Conservation (phyloP, 1,139 yeast genomes). For the Meyerozyma smithsonii region DNA sequence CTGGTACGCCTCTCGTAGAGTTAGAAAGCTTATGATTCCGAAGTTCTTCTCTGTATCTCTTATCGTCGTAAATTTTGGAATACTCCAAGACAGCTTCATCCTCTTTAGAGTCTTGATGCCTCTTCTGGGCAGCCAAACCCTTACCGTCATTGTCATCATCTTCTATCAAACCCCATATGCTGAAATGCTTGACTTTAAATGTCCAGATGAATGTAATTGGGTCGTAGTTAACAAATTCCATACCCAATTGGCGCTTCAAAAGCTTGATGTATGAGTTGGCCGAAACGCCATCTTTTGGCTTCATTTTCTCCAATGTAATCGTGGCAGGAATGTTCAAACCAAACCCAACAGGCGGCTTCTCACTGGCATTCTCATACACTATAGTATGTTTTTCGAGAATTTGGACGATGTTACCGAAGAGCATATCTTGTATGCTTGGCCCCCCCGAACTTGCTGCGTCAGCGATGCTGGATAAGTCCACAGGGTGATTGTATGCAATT, state of each 20-base stretch:
- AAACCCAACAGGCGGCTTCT: constrained; percentile 62
- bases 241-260: constrained; percentile 51
- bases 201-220: constrained; percentile 76
- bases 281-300: constrained; percentile 34
- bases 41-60: constrained; percentile 25
- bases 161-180: constrained; percentile 74
- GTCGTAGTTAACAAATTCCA: constrained; percentile 76
- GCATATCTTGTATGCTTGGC: constrained; percentile 19
- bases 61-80: constrained; percentile 26
- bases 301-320: constrained; percentile 65
- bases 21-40: constrained; percentile 31
- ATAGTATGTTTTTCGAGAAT: constrained; percentile 56
- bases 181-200: constrained; percentile 84
- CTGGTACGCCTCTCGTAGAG: constrained; percentile 32
- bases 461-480: constrained; percentile 53
- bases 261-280: constrained; percentile 39
- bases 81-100: constrained; percentile 22
- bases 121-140: background rate
- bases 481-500: constrained; percentile 65
- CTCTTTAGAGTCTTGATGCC: constrained; percentile 22
- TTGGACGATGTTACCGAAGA: constrained; percentile 57
- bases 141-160: background rate
- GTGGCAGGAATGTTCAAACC: constrained; percentile 86
- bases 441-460: constrained; percentile 28
- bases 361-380: constrained; percentile 54